A percentile compares a stretch with the other conserved stretches of the same genome.
These are phyloP conservation scores for Boletus bicolor DNA, from an alignment of 768 basidiomycete species.

Conservation along the genomic window DNA sequence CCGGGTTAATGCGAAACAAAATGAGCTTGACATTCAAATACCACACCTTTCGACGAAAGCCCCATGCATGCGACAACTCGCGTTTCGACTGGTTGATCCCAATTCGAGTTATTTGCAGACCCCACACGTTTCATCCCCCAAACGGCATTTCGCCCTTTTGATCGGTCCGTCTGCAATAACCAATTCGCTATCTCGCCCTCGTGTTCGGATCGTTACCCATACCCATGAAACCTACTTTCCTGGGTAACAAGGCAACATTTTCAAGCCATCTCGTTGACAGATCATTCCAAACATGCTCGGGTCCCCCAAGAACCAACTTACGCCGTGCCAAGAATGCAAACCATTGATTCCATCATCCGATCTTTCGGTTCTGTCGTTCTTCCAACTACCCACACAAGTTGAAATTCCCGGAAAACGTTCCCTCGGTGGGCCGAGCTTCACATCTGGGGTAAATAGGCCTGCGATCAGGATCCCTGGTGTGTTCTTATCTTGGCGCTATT, in stretches of 20 bases:
- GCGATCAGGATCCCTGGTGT: background rate
- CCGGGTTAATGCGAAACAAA: constrained; percentile 1
- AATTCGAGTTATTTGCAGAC: background rate
- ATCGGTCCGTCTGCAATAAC: constrained; percentile 1
- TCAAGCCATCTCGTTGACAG: background rate
- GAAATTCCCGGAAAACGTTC: constrained; percentile 4
- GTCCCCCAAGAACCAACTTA: background rate
- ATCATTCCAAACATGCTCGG: background rate
- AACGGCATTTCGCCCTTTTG: background rate
- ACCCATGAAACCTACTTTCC: background rate
- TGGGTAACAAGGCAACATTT: background rate
- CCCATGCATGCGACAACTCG: background rate
- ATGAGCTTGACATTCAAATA: constrained; percentile 4
- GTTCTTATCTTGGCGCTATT: constrained; percentile 19
- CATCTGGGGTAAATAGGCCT: constrained; percentile 15
- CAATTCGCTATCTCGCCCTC: constrained; percentile 13
- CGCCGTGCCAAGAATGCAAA: background rate
- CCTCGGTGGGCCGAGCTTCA: constrained; percentile 8
- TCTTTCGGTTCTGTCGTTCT: background rate
- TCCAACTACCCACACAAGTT: constrained; percentile 4
- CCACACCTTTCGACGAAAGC: background rate
- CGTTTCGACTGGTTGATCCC: background rate
- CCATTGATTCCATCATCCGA: constrained; percentile 1
- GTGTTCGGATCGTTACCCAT: constrained; percentile 7
- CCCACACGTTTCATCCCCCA: background rate